Evolutionary conservation across 208 protist genomes (phyloP).

Genomic region (Tritrichomonas foetus): DNA sequence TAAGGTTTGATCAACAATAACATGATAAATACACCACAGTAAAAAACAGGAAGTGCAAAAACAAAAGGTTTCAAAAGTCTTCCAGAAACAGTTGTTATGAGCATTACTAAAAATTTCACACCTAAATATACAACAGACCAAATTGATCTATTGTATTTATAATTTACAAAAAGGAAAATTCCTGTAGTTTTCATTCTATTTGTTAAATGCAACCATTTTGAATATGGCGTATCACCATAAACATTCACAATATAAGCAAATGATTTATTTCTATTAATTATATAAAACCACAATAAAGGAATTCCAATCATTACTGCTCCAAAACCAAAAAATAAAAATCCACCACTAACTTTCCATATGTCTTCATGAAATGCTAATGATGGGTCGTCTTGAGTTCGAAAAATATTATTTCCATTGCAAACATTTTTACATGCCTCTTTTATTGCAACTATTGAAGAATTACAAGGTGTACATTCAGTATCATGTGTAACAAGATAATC

Average conservation of each 20-base stretch:
- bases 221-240: not conserved
- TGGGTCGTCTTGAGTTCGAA: not conserved
- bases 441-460: not conserved
- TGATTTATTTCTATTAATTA: not conserved
- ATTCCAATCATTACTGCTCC: not conserved
- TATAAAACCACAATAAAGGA: not conserved
- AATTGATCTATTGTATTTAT: not conserved
- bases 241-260: not conserved
- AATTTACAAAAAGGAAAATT: not conserved
- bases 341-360: not conserved
- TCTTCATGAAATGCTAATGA: not conserved
- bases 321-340: not conserved
- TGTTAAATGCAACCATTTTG: not conserved
- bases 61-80: not conserved
- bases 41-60: not conserved
- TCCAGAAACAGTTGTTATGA: not conserved
- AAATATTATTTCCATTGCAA: not conserved
- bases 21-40: not conserved
- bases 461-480: not conserved
- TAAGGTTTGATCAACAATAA: not conserved
- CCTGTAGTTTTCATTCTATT: not conserved
- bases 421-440: not conserved
- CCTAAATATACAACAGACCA: not conserved
- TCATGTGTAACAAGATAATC: not conserved
- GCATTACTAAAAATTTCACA: not conserved